Base-by-base conservation (phyloP, 1,139 yeast genomes). In the Geotrichum carabidarum region DNA sequence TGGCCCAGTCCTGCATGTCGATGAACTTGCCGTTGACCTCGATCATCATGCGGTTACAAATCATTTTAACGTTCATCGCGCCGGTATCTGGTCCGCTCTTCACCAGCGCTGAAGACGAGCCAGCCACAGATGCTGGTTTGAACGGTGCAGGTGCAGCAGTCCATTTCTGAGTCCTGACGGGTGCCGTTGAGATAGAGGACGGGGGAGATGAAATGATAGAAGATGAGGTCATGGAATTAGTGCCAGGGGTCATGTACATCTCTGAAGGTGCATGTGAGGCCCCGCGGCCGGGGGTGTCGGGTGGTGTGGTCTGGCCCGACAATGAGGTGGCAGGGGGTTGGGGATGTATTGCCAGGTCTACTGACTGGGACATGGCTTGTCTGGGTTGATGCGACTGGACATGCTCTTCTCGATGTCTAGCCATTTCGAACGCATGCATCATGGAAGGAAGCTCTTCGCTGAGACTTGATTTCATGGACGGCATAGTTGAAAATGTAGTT, bases 1-100 rank as follows among this genome's bases (percentile, higher is more conserved):
- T 62, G 31, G 67, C 62, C 70, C 71, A 67, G 2, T 66, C 68
- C 55, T 68, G 71, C 71, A 68, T 67, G 56, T 68, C 71, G 30
- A 64, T 60, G 53, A 49, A 63, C 15, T 59, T 56, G 11, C 59
- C 60, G n/a, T 60, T 63, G 4, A 64, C 65, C 44, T 61, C 55
- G 32, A 68, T 69, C 68, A 67, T 66, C 63, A 68, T 62, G 11
- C 71, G 62, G 52, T 64, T 63, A 53, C 60, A 62, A 42, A 67
- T 57, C 64, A 63, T 65, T 45, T 62, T 62, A n/a, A 68, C 69
- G 30, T 67, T 62, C 32, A 67, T 53, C 3, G 60, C 55, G 7
- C 50, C 48, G 4, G 41, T 37, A 15, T 43, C 42, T 15, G 38
- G 17, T 11, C 40, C 46, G 38, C 18, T 34, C 32, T 22, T 36